Percentiles rank a stretch among this genome's conserved stretches.
Conservation (phyloP, 2,329 filamentous ascomycete species). For the Periconia macrospinosa region DNA sequence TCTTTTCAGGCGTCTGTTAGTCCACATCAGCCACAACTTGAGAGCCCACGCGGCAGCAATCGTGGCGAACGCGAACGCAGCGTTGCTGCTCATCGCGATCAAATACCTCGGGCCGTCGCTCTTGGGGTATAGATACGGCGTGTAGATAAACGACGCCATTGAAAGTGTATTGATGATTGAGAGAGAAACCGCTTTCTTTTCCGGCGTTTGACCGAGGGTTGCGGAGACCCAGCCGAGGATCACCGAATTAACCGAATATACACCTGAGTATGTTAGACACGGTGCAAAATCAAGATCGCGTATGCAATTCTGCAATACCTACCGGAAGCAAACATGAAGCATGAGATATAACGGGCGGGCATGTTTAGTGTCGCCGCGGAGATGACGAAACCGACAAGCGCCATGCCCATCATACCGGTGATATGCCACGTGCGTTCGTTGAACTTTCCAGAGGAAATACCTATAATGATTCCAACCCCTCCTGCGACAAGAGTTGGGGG, state of each 20-base stretch:
- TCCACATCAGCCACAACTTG: constrained; percentile 16
- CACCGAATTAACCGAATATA: constrained; percentile 26
- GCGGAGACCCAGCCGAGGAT: constrained; percentile 45
- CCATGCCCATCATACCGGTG: constrained; percentile 24
- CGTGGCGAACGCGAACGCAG: constrained; percentile 19
- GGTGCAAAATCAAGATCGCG: not conserved
- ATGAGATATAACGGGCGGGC: constrained; percentile 33
- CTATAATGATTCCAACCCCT: constrained; percentile 19
- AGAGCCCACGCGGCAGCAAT: constrained; percentile 19
- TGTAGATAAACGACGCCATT: constrained; percentile 44
- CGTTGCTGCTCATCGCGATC: constrained; percentile 21
- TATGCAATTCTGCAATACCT: not conserved
- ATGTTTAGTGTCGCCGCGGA: constrained; percentile 26
- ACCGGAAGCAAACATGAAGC: constrained; percentile 30
- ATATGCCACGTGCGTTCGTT: constrained; percentile 40
- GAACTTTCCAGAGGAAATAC: constrained; percentile 27
- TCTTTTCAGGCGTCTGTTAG: constrained; percentile 23
- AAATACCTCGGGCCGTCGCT: constrained; percentile 17
- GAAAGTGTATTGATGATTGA: constrained; percentile 46
- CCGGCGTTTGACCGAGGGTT: constrained; percentile 43
- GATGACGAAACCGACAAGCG: constrained; percentile 36
- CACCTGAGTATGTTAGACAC: not conserved
- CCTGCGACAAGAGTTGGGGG: constrained; percentile 38
- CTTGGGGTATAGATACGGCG: constrained; percentile 27
- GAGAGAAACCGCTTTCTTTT: constrained; percentile 46